Evolutionary conservation across 176 grass and related monocot genomes (phyloP), one percentile per base, ranked within the genome.

Genomic region (Lolium rigidum): DNA sequence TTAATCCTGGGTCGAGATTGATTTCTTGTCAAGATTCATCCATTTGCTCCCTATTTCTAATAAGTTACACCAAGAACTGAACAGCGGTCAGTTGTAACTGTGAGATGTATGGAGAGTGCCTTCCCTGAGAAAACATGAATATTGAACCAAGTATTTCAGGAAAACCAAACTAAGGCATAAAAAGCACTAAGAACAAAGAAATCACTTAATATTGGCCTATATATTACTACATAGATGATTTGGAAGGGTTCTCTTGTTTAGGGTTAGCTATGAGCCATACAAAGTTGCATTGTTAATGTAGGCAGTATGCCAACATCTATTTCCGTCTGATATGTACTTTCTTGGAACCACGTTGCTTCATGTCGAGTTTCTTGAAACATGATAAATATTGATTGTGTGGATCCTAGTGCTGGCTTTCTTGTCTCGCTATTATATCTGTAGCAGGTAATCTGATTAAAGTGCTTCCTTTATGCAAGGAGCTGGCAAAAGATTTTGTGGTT

Each of bases 401-500:
- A 65, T 9, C 43, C 3, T 80, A 39, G 24, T 87, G 3, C 24
- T 79, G 38, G 10, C 22, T 57, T 57, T 57, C 17, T 5, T 54
- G 7, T 24, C 0, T 79, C 35, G 6, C 5, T 16, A 21, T 61
- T 31, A 14, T 78, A 8, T 67, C n/a, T n/a, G n/a, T n/a, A n/a
- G n/a, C 4, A 15, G 7, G 17, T 57, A 80, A 18, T 75, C 75
- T 78, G 62, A 80, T 84, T 2, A 54, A 54, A 52, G 14, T 83
- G 47, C 59, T 87, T 89, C 21, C 71, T 81, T 71, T 51, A 31
- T 84, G 79, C 84, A 97, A 90, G 86, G 92, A 97, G 47, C 86
- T 97, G 51, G 88, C 95, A 13, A 92, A 97, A 82, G 90, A 97
- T 86, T 97, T 97, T 92, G 92, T 97, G 9, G 92, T 97, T 39